Evolutionary conservation across 2,329 filamentous ascomycete genomes (phyloP), one percentile per base, ranked within the genome.

Genomic region (Xylariaceae sp.): DNA sequence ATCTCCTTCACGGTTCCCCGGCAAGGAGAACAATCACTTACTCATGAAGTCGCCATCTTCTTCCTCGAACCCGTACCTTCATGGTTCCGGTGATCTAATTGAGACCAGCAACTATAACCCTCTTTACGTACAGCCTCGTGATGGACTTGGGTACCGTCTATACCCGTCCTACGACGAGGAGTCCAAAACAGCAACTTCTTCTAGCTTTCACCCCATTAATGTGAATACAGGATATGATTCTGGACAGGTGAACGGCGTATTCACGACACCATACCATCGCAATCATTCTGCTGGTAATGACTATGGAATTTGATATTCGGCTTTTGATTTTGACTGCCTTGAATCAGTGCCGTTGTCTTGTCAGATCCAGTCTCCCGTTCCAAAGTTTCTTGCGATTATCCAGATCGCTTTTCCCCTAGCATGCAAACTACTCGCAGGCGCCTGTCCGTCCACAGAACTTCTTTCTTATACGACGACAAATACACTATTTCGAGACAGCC

Each of bases 11-110:
- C 56, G 54, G 9, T 65, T 60, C 47, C 49, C 47, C 41, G 64
- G 63, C 42, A 70, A 71, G 45, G 69, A 71, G 55, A 71, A 70
- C 56, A 60, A 58, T 48, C 56, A 53, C 41, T 52, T 63, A 31
- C 18, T 56, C 7, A 51, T 64, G 45, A 65, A 66, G 50, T 56
- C 60, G 17, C 51, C 57, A 17, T 28, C 45, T 22, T 42, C 62
- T 33, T 56, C 63, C 10, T 57, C 58, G 18, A 66, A 65, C 48
- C 64, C 63, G 5, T 67, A 68, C 48, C 46, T 69, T 28, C 61
- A 64, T 19, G 43, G 51, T 19, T 54, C 63, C 1, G 57, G 62
- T 2, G 61, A 64, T 22, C 48, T 61, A 11, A 55, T 61, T 39
- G 61, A 63, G 9, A 45, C 57, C 42, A 60, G 58, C 45, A 65